phyloP scores from a whole-genome alignment of 768 basidiomycete genomes.

The Boletus barrowsii region DNA sequence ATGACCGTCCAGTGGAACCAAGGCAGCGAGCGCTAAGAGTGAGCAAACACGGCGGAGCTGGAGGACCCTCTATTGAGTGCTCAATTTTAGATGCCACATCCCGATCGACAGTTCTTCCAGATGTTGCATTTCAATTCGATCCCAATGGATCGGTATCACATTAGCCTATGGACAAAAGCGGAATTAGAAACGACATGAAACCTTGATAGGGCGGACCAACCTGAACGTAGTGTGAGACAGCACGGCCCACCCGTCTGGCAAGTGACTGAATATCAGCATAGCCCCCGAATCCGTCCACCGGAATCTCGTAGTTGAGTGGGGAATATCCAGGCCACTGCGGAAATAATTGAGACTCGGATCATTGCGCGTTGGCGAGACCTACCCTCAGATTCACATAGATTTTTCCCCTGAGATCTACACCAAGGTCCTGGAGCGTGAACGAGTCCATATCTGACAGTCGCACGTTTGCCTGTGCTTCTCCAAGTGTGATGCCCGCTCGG shows the following conservation, averaged over 20 bases:
- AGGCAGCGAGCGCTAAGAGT: conserved; percentile 5
- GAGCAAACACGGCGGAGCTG: conserved; percentile 3
- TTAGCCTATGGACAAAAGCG: conserved; percentile 47
- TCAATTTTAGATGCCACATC: conserved; percentile 68
- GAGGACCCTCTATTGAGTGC: conserved; percentile 21
- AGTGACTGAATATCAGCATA: conserved; percentile 65
- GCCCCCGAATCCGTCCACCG: conserved; percentile 63
- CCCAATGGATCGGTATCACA: conserved; percentile 65
- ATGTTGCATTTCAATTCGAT: conserved; percentile 66
- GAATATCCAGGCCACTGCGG: conserved; percentile 67
- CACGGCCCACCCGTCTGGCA: conserved; percentile 64
- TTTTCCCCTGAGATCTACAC: conserved; percentile 56
- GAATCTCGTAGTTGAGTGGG: conserved; percentile 72
- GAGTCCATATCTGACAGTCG: conserved; percentile 58
- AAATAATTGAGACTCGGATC: not conserved
- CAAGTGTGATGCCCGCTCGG: conserved; percentile 60
- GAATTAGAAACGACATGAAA: conserved; percentile 8
- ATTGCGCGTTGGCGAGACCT: conserved; percentile 20
- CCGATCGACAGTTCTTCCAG: conserved; percentile 67
- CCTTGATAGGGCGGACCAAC: conserved; percentile 32
- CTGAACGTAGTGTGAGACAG: conserved; percentile 74
- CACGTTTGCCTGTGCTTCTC: conserved; percentile 64
- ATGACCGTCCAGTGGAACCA: conserved; percentile 11
- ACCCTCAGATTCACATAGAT: conserved; percentile 65
- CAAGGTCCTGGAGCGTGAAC: conserved; percentile 63